Evolutionary conservation across 495 filamentous ascomycete species (phyloP).

Genomic region (Neurospora terricola): DNA sequence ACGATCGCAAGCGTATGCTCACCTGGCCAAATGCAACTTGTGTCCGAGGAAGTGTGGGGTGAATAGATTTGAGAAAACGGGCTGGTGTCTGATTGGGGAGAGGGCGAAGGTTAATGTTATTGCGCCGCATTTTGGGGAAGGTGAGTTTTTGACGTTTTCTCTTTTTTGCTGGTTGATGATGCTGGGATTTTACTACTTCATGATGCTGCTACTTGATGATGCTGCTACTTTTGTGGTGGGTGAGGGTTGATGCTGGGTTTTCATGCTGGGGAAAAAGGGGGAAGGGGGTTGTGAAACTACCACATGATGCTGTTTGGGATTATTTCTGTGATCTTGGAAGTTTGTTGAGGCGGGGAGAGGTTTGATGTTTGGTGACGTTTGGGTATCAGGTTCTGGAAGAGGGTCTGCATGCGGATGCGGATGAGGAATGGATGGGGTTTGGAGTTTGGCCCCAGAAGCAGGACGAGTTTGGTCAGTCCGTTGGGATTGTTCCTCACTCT

Average conservation of each 20-base stretch:
- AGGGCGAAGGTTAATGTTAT: constrained; percentile 67
- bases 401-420: neutral
- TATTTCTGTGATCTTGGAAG: too few relatives aligned
- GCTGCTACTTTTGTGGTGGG: too few relatives aligned
- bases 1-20: constrained; percentile 54
- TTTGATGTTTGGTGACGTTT: neutral
- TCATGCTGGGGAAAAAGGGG: too few relatives aligned
- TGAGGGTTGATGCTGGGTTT: neutral
- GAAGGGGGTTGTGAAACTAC: neutral
- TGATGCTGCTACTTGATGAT: too few relatives aligned
- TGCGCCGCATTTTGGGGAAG: constrained; percentile 63
- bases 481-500: neutral
- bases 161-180: neutral
- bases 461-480: neutral
- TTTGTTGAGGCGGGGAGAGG: neutral
- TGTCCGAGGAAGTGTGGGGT: constrained; percentile 65
- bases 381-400: neutral
- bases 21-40: constrained; percentile 64
- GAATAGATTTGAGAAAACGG: constrained; percentile 62
- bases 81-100: constrained; percentile 63
- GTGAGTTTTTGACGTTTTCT: constrained; percentile 20
- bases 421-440: neutral
- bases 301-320: neutral
- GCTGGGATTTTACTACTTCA: too few relatives aligned
- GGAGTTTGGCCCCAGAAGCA: neutral